Evolutionary conservation across 1,284 basidiomycete genomes (phyloP).

Genomic region (Ustilago curta): DNA sequence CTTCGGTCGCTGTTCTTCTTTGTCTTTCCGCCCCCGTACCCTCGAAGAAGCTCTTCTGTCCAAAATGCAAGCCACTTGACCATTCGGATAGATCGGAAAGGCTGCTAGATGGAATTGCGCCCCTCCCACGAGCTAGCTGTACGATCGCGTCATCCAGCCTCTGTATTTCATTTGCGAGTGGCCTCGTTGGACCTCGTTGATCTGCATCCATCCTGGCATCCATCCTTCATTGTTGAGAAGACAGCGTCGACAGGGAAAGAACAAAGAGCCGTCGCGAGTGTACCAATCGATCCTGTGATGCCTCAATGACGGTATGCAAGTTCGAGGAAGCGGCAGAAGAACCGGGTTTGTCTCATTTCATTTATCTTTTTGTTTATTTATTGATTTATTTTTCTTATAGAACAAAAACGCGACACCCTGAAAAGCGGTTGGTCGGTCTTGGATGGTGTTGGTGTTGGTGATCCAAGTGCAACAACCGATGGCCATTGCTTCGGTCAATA

Average conservation of each 20-base stretch:
- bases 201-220: no score
- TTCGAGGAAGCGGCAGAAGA: no score
- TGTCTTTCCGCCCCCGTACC: no score
- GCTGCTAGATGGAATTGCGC: background rate
- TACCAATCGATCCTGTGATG: no score
- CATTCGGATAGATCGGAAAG: background rate
- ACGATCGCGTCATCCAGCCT: constrained; percentile 4
- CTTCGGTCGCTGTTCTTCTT: background rate
- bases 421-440: constrained; percentile 1
- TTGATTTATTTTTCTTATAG: no score
- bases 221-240: no score
- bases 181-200: background rate
- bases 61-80: background rate
- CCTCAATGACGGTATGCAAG: no score
- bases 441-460: constrained; percentile 16
- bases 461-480: constrained; percentile 30
- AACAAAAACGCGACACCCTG: background rate
- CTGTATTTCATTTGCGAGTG: background rate
- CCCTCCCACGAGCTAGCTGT: background rate
- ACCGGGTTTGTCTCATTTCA: background rate
- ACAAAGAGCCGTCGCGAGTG: no score
- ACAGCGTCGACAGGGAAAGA: no score
- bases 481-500: constrained; percentile 2
- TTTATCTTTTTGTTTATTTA: background rate
- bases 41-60: background rate